phyloP scores from a whole-genome alignment of 768 basidiomycete species.

The Calocybe indica region DNA sequence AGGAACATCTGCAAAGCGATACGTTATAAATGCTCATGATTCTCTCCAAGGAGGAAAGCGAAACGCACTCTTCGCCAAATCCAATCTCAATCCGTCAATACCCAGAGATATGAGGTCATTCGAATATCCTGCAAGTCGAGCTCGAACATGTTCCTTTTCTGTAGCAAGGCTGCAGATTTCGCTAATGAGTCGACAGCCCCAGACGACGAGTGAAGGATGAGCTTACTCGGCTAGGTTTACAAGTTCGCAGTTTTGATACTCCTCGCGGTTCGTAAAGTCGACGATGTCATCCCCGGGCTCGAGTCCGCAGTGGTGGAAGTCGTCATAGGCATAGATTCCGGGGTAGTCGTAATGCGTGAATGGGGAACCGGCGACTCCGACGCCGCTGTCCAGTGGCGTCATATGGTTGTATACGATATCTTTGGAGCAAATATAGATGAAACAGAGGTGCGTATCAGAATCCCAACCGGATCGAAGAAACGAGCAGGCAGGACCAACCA shows the following conservation, averaged over 20 bases:
- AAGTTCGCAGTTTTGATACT: slow-evolving; percentile 56
- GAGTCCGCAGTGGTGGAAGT: slow-evolving; percentile 64
- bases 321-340: slow-evolving; percentile 35
- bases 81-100: slow-evolving; percentile 55
- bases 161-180: slow-evolving; percentile 46
- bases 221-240: slow-evolving; percentile 47
- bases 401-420: slow-evolving; percentile 67
- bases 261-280: slow-evolving; percentile 43
- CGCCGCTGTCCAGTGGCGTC: slow-evolving; percentile 43
- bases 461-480: no score
- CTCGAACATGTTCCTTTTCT: slow-evolving; percentile 54
- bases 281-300: slow-evolving; percentile 46
- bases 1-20: slow-evolving; percentile 39
- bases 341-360: slow-evolving; percentile 52
- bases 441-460: background rate
- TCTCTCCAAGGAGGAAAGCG: background rate
- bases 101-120: slow-evolving; percentile 61
- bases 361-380: slow-evolving; percentile 40
- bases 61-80: slow-evolving; percentile 58
- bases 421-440: slow-evolving; percentile 7
- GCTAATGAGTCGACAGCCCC: background rate
- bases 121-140: slow-evolving; percentile 44
- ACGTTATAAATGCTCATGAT: background rate
- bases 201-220: slow-evolving; percentile 1
- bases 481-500: slow-evolving; percentile 21